phyloP scores from a whole-genome alignment of 805 yeast genomes.

The Myxozyma lipomycoides region DNA sequence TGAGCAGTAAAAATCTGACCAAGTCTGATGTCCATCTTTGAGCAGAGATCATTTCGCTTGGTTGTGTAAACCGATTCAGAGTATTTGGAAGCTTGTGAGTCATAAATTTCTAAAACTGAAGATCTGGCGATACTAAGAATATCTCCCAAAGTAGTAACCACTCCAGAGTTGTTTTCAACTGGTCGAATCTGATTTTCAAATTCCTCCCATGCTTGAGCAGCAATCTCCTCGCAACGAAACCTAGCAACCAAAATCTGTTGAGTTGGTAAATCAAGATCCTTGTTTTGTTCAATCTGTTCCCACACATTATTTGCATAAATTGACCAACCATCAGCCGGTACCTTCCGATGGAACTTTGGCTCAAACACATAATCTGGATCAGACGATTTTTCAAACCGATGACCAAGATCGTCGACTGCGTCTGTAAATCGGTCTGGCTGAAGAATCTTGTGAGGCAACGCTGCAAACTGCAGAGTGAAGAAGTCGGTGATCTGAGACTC shows the following conservation, averaged over 20 bases:
- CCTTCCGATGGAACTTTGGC: slow-evolving; percentile 69
- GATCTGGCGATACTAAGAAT: slow-evolving; percentile 45
- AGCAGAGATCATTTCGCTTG: slow-evolving; percentile 49
- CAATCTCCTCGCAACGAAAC: slow-evolving; percentile 89
- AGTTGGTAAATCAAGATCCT: slow-evolving; percentile 92
- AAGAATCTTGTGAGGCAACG: slow-evolving; percentile 79
- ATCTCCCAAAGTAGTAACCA: slow-evolving; percentile 41
- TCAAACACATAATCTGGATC: slow-evolving; percentile 49
- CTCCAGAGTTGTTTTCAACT: slow-evolving; percentile 33
- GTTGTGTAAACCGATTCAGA: slow-evolving; percentile 60
- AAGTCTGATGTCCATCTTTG: slow-evolving; percentile 48
- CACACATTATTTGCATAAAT: slow-evolving; percentile 86
- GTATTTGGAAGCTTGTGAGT: slow-evolving; percentile 73
- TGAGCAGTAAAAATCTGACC: slow-evolving; percentile 44
- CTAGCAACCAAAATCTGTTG: slow-evolving; percentile 93
- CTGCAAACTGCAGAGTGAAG: slow-evolving; percentile 77
- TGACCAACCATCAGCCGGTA: slow-evolving; percentile 96
- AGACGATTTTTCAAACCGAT: slow-evolving; percentile 44
- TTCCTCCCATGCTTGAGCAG: slow-evolving; percentile 48
- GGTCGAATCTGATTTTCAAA: slow-evolving; percentile 42
- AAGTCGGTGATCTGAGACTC: slow-evolving; percentile 62
- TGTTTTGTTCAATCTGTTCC: slow-evolving; percentile 89
- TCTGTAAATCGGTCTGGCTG: slow-evolving; percentile 65
- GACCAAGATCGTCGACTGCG: slow-evolving; percentile 63
- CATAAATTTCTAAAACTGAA: slow-evolving; percentile 53